phyloP scores from a whole-genome alignment of 2,329 filamentous ascomycete species.

The Arthroderma sp. region DNA sequence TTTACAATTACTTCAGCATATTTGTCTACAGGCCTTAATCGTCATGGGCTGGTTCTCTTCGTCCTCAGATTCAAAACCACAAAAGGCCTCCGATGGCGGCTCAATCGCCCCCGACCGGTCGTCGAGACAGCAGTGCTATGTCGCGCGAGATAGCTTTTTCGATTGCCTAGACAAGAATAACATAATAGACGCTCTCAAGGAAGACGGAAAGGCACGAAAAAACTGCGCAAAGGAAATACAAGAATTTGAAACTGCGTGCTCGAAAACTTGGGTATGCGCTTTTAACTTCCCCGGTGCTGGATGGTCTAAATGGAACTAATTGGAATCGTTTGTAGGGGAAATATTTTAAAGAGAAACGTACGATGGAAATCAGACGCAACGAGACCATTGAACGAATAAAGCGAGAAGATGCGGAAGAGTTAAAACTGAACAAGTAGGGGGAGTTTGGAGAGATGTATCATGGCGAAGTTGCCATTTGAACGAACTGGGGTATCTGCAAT shows the following conservation, averaged over 20 bases:
- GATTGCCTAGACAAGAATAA: constrained; percentile 67
- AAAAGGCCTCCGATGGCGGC: constrained; percentile 41
- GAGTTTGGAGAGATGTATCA: too few relatives aligned
- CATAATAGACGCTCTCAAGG: constrained; percentile 62
- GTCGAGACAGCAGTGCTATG: constrained; percentile 77
- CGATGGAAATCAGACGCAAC: constrained; percentile 81
- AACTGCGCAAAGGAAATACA: constrained; percentile 48
- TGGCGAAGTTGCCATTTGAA: too few relatives aligned
- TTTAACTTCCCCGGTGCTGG: neutral
- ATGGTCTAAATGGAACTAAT: neutral
- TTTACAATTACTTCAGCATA: too few relatives aligned
- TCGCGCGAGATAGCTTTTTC: constrained; percentile 78
- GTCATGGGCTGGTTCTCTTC: constrained; percentile 42
- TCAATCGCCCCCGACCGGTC: constrained; percentile 72
- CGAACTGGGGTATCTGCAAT: too few relatives aligned
- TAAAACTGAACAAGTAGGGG: too few relatives aligned
- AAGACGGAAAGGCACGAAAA: constrained; percentile 42
- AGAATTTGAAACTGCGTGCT: constrained; percentile 74
- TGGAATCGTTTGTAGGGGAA: constrained; percentile 50
- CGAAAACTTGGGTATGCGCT: constrained; percentile 68
- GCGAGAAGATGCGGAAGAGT: constrained; percentile 51
- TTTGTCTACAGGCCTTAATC: neutral
- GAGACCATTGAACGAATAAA: constrained; percentile 63
- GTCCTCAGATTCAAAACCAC: constrained; percentile 30
- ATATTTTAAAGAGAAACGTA: constrained; percentile 94